Percentiles rank a stretch among this genome's conserved stretches.
These are phyloP conservation scores for Agaricus sinodeliciosus DNA, from an alignment of 768 basidiomycete species.

Conservation along the genomic window DNA sequence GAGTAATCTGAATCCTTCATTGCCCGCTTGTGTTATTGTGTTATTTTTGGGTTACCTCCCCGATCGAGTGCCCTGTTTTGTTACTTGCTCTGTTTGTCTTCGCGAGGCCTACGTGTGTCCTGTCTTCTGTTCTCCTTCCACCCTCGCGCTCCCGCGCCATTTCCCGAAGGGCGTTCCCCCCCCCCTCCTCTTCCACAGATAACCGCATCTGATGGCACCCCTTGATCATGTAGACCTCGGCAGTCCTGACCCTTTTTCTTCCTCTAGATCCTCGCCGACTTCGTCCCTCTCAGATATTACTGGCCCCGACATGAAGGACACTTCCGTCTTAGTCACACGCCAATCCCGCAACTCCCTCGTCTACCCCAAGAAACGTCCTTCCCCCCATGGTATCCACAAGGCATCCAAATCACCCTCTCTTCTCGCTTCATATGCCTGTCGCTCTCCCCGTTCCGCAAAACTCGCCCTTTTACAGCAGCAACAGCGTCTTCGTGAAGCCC, in stretches of 20 bases:
- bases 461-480: slow-evolving; percentile 45
- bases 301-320: slow-evolving; percentile 71
- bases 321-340: slow-evolving; percentile 49
- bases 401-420: slow-evolving; percentile 51
- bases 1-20: not conserved
- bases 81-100: not conserved
- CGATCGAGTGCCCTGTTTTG: slow-evolving; percentile 8
- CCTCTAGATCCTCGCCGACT: slow-evolving; percentile 38
- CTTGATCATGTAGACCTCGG: slow-evolving; percentile 16
- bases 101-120: not conserved
- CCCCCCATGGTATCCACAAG: slow-evolving; percentile 73
- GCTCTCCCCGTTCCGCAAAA: slow-evolving; percentile 64
- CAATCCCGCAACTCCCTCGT: slow-evolving; percentile 56
- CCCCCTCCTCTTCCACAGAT: slow-evolving; percentile 14
- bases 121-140: not conserved
- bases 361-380: slow-evolving; percentile 84
- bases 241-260: slow-evolving; percentile 21
- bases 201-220: slow-evolving; percentile 18
- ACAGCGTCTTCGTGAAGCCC: slow-evolving; percentile 64
- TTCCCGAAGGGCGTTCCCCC: slow-evolving; percentile 2
- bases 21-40: not conserved
- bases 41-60: slow-evolving; percentile 3
- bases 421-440: slow-evolving; percentile 44
- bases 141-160: not conserved
- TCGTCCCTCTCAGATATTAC: slow-evolving; percentile 35